Evolutionary conservation across 2,329 filamentous ascomycete genomes (phyloP).

Genomic region (Colletotrichum tabaci): DNA sequence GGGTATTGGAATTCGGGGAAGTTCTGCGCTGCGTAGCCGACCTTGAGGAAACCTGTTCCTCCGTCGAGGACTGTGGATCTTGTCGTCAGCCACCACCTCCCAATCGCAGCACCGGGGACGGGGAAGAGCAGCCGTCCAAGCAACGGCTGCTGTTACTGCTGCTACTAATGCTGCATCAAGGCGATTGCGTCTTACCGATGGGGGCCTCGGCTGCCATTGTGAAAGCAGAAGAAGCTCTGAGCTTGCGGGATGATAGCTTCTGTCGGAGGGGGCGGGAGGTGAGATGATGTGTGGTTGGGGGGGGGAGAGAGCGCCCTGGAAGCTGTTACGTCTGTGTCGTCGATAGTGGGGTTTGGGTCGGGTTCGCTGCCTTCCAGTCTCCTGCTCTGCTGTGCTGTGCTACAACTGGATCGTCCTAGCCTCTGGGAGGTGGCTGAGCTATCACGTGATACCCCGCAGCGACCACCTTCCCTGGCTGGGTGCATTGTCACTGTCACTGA

Average conservation of each 20-base stretch:
- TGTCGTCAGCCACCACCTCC: constrained; percentile 39
- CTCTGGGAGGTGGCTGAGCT: constrained; percentile 37
- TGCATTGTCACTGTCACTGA: constrained; percentile 12
- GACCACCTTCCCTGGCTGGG: neutral
- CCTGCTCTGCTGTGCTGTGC: constrained; percentile 22
- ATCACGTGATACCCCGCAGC: constrained; percentile 58
- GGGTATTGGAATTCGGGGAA: constrained; percentile 99
- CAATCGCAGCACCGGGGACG: constrained; percentile 19
- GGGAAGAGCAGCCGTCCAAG: neutral
- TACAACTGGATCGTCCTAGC: constrained; percentile 37
- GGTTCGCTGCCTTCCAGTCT: constrained; percentile 28
- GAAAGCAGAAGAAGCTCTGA: constrained; percentile 42
- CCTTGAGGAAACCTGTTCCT: constrained; percentile 99
- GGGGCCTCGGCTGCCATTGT: constrained; percentile 70
- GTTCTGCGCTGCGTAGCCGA: constrained; percentile 99
- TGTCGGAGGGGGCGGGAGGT: constrained; percentile 49
- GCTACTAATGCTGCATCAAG: neutral
- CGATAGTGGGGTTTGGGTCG: constrained; percentile 41
- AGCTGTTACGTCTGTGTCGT: constrained; percentile 44
- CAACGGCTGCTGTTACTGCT: neutral
- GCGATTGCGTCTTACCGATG: constrained; percentile 62
- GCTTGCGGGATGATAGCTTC: constrained; percentile 34
- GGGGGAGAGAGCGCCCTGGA: constrained; percentile 35
- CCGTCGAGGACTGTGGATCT: constrained; percentile 89
- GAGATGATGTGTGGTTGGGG: constrained; percentile 34